Evolutionary conservation across 495 filamentous ascomycete species (phyloP), one percentile per base, ranked within the genome.

Genomic region (Tuber umbilicatum): DNA sequence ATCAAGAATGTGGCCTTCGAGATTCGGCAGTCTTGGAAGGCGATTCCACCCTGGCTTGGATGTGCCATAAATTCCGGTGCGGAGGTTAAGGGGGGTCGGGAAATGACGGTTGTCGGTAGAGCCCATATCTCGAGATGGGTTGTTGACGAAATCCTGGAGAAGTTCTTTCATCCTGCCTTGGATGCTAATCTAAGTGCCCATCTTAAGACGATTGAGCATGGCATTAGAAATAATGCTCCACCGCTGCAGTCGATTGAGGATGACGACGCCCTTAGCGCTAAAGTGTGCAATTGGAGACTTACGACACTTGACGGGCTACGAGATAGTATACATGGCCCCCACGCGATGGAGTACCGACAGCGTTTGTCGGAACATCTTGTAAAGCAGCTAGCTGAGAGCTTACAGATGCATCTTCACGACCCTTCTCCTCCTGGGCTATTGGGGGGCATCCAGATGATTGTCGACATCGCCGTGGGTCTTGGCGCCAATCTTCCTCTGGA

Each of bases 21-120:
- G 70, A 93, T 97, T 79, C 91, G 96, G 45, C 97, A 97, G 82
- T 90, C 94, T 79, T 99, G 95, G 95, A 88, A 88, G 76, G 84
- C 85, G 35, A 84, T 98, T 42, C 95, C 95, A 2, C 71, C 84
- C 3, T 98, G 94, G 94, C 86, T 99, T 35, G 85, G 87, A 35
- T 86, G 86, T 10, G 90, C 87, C 71, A 92, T 97, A 78, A 97
- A 94, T 81, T 86, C 90, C 70, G 94, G 97, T 75, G 94, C 94
- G 2, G 86, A 92, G 39, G 85, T 87, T 69, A 90, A 88, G 21
- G 94, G 93, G 72, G 95, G 92, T 73, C 93, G 97, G 82, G 95
- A 99, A 81, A 99, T 99, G 95, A 97, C 93, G 9, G 93, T 92
- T 7, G 90, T 97, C 37, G 95, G 95, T n/a, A 89, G 94, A 40